Base-by-base conservation (phyloP, 352 stramenopile species). In the Globisporangium iwayamae region DNA sequence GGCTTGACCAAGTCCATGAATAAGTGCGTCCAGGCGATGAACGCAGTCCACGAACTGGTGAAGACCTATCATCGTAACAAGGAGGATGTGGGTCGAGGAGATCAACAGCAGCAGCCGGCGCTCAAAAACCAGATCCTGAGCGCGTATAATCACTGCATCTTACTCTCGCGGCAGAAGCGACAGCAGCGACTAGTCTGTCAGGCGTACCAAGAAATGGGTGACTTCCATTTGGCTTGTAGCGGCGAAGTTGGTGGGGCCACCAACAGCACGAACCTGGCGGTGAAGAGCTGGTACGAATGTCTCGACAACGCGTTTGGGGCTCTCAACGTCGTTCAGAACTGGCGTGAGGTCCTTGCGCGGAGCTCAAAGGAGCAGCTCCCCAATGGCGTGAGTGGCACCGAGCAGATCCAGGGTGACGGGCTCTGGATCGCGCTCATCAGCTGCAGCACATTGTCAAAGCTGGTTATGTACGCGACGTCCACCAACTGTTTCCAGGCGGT, bases 221-320 rank as follows among this genome's bases (percentile, higher is more conserved):
- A 95, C 62, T 93, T 92, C 28, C 53, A 85, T n/a, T 83, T 88
- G 54, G 72, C 75, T 2, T 72, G 4, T 9, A 36, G 66, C n/a
- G 62, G 66, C 7, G 52, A 45, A 38, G 52, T 30, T 18, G 30
- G 52, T n/a, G 32, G 32, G 32, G 32, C 32, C 32, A 36, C 32
- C 32, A n/a, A 30, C 30, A n/a, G 28, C 30, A 7, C 36, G 0
- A 69, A 74, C 54, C 45, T 66, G 16, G 86, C 84, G n/a, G 52
- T 68, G 20, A 93, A 91, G 48, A 66, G 58, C 25, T 95, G 86
- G 86, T 73, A 87, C 6, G 86, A 93, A 53, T 73, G 65, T 7
- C 67, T 95, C 52, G 86, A 95, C 51, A 91, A 91, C 36, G 81
- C 85, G 0, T 91, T 90, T 41, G 82, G 72, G 9, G 70, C 73